Conservation (phyloP, 495 filamentous ascomycete genomes). For the Cairneyella variabilis region DNA sequence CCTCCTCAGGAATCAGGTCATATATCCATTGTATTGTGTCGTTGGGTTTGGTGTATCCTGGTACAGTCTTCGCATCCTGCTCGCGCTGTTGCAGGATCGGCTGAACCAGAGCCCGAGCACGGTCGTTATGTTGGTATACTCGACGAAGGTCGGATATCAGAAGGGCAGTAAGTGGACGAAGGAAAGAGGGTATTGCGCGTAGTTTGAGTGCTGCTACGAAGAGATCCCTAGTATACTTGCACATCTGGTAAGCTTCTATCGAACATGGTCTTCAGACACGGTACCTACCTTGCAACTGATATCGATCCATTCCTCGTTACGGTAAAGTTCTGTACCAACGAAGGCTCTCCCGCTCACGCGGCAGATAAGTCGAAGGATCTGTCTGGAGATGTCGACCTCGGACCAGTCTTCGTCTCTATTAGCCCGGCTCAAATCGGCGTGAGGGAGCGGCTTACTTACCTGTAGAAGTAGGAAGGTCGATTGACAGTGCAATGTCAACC, state of each 20-base stretch:
- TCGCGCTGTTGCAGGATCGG: constrained; percentile 9
- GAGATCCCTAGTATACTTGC: constrained; percentile 8
- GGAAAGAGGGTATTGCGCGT: not conserved
- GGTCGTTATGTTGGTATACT: no score
- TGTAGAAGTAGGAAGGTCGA: constrained; percentile 11
- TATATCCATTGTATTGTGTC: constrained; percentile 32
- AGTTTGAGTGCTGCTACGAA: constrained; percentile 2
- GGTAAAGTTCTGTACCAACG: not conserved
- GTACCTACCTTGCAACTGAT: not conserved
- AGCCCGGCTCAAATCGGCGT: no score
- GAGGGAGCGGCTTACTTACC: not conserved
- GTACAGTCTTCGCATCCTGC: constrained; percentile 10
- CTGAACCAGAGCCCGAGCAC: no score
- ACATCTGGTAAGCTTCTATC: no score
- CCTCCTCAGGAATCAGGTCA: constrained; percentile 5
- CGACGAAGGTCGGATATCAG: constrained; percentile 9
- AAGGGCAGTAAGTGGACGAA: constrained; percentile 12
- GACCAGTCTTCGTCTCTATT: constrained; percentile 2
- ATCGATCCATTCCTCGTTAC: constrained; percentile 13
- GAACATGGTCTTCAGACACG: not conserved
- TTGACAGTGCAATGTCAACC: not conserved
- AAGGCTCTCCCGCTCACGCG: constrained; percentile 1
- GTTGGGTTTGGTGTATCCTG: constrained; percentile 22
- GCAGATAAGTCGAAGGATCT: not conserved
- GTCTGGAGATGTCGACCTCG: not conserved